A percentile compares a stretch with the other conserved stretches of the same genome.
phyloP scores from a whole-genome alignment of 768 basidiomycete genomes.

The Rhizopogon salebrosus region DNA sequence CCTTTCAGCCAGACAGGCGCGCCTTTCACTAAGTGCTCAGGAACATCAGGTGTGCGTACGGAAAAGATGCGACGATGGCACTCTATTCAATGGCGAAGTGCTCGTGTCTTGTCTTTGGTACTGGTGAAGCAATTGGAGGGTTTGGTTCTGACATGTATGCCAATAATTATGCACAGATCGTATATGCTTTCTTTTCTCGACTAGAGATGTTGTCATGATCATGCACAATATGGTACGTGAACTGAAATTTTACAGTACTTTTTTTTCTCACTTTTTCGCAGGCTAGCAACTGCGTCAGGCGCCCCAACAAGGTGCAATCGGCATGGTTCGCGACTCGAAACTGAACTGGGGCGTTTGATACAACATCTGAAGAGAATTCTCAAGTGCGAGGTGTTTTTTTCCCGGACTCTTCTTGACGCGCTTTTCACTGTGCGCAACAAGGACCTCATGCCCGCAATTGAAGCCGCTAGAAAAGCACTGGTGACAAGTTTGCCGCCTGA shows the following conservation, averaged over 20 bases:
- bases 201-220: too few relatives aligned
- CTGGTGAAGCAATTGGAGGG: constrained; percentile 70
- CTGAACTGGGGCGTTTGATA: constrained; percentile 52
- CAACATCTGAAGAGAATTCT: constrained; percentile 53
- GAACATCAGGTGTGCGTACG: constrained; percentile 59
- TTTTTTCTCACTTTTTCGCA: constrained; percentile 22
- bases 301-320: too few relatives aligned
- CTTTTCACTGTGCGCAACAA: constrained; percentile 7
- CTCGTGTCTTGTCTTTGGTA: constrained; percentile 68
- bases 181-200: too few relatives aligned
- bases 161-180: constrained; percentile 86
- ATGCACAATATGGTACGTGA: too few relatives aligned
- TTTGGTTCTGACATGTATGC: constrained; percentile 72
- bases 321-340: constrained; percentile 63
- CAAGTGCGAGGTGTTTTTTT: constrained; percentile 36
- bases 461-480: too few relatives aligned
- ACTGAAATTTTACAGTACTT: too few relatives aligned
- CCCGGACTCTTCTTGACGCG: neutral
- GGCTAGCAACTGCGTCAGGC: constrained; percentile 69
- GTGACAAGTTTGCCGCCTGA: too few relatives aligned
- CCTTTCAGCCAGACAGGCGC: constrained; percentile 33
- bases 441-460: too few relatives aligned
- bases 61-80: constrained; percentile 76
- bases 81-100: constrained; percentile 76
- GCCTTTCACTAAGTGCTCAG: constrained; percentile 57